Evolutionary conservation across 257 asterid genomes (phyloP).

Genomic region (Scutellaria minor): DNA sequence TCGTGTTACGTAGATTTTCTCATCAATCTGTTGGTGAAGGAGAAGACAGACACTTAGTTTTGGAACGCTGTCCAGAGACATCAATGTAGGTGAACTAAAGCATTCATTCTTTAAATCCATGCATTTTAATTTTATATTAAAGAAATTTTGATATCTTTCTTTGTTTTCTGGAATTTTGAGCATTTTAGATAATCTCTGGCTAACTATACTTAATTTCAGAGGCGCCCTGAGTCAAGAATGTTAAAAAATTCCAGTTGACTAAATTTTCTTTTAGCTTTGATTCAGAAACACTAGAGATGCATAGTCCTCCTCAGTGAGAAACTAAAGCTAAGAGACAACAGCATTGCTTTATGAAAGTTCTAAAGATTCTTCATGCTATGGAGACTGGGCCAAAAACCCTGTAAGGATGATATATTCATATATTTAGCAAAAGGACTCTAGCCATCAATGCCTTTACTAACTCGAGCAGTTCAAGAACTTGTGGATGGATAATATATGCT

Average conservation of each 20-base stretch:
- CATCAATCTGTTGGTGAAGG: constrained; percentile 97
- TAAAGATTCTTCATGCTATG: neutral
- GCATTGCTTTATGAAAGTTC: neutral
- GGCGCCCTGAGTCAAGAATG: neutral
- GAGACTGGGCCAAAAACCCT: constrained; percentile 16
- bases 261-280: neutral
- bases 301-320: neutral
- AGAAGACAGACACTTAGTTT: constrained; percentile 75
- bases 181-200: constrained; percentile 15
- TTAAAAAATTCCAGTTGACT: constrained; percentile 21
- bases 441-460: neutral
- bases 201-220: constrained; percentile 8
- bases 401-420: neutral
- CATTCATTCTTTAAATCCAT: constrained; percentile 16
- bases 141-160: neutral
- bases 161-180: constrained; percentile 3
- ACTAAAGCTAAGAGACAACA: neutral
- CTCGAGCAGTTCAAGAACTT: neutral
- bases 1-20: constrained; percentile 61
- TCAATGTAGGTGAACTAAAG: constrained; percentile 63
- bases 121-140: neutral
- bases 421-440: neutral
- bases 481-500: neutral
- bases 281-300: neutral
- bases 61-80: constrained; percentile 85